These are phyloP conservation scores for Vaccinium corymbosum DNA, from an alignment of 148 eudicot species.

Conservation along the genomic window DNA sequence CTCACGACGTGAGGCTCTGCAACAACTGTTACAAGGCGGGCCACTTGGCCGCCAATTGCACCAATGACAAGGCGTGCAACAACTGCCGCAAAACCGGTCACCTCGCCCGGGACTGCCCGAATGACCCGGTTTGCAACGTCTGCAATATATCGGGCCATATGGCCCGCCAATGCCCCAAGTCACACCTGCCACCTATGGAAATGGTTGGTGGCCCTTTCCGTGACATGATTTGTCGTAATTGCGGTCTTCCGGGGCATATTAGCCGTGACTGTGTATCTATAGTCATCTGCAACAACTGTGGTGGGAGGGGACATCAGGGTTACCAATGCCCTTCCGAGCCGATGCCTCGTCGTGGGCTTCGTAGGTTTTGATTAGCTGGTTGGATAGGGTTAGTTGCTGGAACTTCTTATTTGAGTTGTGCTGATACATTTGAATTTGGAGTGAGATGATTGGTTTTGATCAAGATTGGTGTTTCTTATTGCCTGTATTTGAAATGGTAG, in stretches of 20 bases:
- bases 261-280: slow-evolving; percentile 42
- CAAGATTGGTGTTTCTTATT: neutral
- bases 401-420: slow-evolving; percentile 1
- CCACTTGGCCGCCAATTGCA: slow-evolving; percentile 46
- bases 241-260: slow-evolving; percentile 41
- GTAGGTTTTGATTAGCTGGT: slow-evolving; percentile 20
- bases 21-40: slow-evolving; percentile 58
- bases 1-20: slow-evolving; percentile 48
- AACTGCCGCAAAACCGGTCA: slow-evolving; percentile 53
- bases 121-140: slow-evolving; percentile 45
- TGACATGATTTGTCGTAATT: slow-evolving; percentile 41
- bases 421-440: neutral
- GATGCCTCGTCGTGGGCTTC: slow-evolving; percentile 28
- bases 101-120: slow-evolving; percentile 48
- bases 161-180: slow-evolving; percentile 46
- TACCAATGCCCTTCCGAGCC: slow-evolving; percentile 43
- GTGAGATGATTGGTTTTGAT: neutral
- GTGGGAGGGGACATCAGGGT: slow-evolving; percentile 48
- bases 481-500: neutral
- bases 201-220: slow-evolving; percentile 29
- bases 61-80: slow-evolving; percentile 61
- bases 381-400: neutral
- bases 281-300: slow-evolving; percentile 49
- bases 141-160: slow-evolving; percentile 55
- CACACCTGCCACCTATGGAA: slow-evolving; percentile 18